These are phyloP conservation scores for Rhododendron vialii DNA, from an alignment of 148 eudicot genomes.

Conservation along the genomic window DNA sequence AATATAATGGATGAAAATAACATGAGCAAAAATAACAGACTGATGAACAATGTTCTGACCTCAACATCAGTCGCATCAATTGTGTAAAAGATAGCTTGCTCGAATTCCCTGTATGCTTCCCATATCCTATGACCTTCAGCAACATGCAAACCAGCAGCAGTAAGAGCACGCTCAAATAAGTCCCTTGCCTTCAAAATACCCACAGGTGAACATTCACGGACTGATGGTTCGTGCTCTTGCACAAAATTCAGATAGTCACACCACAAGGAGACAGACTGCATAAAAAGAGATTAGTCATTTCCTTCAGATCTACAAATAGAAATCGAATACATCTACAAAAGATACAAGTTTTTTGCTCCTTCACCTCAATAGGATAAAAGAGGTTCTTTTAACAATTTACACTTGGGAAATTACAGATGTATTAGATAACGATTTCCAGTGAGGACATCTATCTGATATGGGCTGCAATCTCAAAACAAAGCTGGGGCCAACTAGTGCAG, in stretches of 20 bases:
- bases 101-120: constrained; percentile 86
- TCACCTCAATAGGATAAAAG: not conserved
- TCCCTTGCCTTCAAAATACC: constrained; percentile 73
- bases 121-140: constrained; percentile 75
- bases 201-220: constrained; percentile 50
- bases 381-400: not conserved
- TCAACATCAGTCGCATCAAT: constrained; percentile 53
- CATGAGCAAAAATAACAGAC: constrained; percentile 1
- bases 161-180: constrained; percentile 89
- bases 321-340: not conserved
- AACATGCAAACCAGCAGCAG: constrained; percentile 88
- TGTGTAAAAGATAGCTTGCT: constrained; percentile 52
- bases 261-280: constrained; percentile 89
- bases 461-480: not conserved
- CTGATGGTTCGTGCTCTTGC: constrained; percentile 67
- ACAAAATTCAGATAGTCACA: constrained; percentile 78
- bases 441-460: not conserved
- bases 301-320: not conserved
- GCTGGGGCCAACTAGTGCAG: not conserved
- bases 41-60: constrained; percentile 25
- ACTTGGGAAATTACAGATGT: not conserved
- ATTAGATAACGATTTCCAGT: not conserved
- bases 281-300: constrained; percentile 6
- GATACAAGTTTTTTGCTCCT: constrained; percentile 1
- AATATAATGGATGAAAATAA: not conserved